A percentile compares a stretch with the other conserved stretches of the same genome.
Conservation (phyloP, 2,329 filamentous ascomycete genomes). For the Cercospora sesami region DNA sequence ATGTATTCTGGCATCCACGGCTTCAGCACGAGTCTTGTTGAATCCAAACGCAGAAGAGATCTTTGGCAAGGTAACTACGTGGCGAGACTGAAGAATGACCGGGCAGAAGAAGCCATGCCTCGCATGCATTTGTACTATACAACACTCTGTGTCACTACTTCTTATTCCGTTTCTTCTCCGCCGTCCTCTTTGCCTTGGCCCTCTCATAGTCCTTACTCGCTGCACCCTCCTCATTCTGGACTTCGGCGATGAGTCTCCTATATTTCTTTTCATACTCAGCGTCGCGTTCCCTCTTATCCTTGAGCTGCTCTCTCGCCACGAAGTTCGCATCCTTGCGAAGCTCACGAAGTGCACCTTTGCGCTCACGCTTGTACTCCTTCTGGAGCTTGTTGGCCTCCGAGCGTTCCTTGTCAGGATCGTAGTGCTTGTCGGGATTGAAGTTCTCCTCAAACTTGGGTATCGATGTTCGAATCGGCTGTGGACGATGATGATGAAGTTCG, state of each 20-base stretch:
- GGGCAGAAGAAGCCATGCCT: not conserved
- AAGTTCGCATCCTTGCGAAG: slow-evolving; percentile 94
- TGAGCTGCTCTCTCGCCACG: slow-evolving; percentile 83
- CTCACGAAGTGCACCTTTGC: slow-evolving; percentile 91
- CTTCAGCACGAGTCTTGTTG: not conserved
- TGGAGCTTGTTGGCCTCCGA: slow-evolving; percentile 80
- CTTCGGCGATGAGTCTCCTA: slow-evolving; percentile 85
- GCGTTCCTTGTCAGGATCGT: slow-evolving; percentile 91
- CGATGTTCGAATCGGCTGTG: slow-evolving; percentile 80
- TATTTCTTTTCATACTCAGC: slow-evolving; percentile 96
- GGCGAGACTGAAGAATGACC: not conserved
- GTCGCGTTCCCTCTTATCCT: slow-evolving; percentile 91
- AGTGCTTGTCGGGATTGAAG: slow-evolving; percentile 94
- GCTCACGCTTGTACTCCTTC: slow-evolving; percentile 90
- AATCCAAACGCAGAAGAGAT: too few relatives aligned
- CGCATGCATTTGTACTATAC: not conserved
- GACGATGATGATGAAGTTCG: slow-evolving; percentile 83
- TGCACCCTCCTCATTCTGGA: slow-evolving; percentile 56
- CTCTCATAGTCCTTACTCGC: slow-evolving; percentile 26
- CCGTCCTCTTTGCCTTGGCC: slow-evolving; percentile 24
- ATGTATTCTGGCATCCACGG: not conserved
- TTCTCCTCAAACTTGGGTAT: slow-evolving; percentile 95
- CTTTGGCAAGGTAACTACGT: too few relatives aligned
- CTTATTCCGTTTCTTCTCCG: slow-evolving; percentile 20
- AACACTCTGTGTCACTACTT: not conserved